phyloP scores from a whole-genome alignment of 2,329 filamentous ascomycete genomes.

The Albophoma yamanashiensis region DNA sequence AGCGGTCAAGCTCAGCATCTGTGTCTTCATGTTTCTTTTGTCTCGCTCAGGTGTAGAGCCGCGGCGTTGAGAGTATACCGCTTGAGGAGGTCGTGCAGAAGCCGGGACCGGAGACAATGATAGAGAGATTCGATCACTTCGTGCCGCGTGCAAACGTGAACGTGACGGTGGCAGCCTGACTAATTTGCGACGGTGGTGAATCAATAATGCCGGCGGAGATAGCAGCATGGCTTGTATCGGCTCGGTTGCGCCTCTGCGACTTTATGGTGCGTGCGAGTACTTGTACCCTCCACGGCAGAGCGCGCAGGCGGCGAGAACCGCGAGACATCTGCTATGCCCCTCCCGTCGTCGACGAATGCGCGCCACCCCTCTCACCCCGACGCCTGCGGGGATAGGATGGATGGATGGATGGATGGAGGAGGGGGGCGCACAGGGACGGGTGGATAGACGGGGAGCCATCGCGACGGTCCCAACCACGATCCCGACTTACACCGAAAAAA shows the following conservation, averaged over 20 bases:
- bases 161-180: not conserved
- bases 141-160: not conserved
- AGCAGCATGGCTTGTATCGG: not conserved
- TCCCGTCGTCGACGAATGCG: not conserved
- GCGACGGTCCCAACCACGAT: slow-evolving; percentile 6
- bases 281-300: not conserved
- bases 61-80: not conserved
- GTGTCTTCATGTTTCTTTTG: not conserved
- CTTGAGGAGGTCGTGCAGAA: not conserved
- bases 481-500: slow-evolving; percentile 8
- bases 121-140: not conserved
- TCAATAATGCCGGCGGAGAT: not conserved
- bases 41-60: not conserved
- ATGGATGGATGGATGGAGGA: not conserved
- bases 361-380: not conserved
- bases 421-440: not conserved
- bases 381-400: not conserved
- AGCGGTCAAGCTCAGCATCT: not conserved
- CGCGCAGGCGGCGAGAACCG: not conserved
- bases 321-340: not conserved
- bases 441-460: not conserved
- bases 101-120: not conserved
- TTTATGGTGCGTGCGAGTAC: too few relatives aligned
- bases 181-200: not conserved
- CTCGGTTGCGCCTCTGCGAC: not conserved